Evolutionary conservation across 495 filamentous ascomycete genomes (phyloP).

Genomic region (Parachaetomium inaequale): DNA sequence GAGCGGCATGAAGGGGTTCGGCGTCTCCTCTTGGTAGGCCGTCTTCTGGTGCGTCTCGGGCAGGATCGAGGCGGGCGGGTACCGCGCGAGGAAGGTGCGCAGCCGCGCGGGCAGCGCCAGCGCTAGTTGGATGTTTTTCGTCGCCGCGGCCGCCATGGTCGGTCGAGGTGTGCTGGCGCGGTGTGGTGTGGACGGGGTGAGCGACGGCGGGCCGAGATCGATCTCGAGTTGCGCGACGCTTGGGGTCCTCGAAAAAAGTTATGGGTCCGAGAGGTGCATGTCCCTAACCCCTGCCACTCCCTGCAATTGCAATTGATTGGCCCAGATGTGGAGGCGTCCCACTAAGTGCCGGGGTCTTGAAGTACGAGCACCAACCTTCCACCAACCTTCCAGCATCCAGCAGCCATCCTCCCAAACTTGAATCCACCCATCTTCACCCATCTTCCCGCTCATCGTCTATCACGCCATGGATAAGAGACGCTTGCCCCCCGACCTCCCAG

Average conservation of each 20-base stretch:
- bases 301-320: too few relatives aligned
- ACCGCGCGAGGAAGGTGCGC: conserved; percentile 83
- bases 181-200: conserved; percentile 1
- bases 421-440: background rate
- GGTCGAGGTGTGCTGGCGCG: background rate
- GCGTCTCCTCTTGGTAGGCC: conserved; percentile 43
- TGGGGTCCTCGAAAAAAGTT: conserved; percentile 20
- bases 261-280: too few relatives aligned
- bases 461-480: conserved; percentile 24
- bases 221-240: background rate
- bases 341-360: background rate
- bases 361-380: background rate
- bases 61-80: conserved; percentile 63
- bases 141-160: conserved; percentile 31
- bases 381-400: background rate
- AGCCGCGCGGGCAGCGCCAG: conserved; percentile 67
- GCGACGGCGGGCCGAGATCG: background rate
- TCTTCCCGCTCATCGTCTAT: background rate
- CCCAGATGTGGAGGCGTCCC: too few relatives aligned
- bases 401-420: background rate
- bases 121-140: conserved; percentile 57
- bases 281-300: too few relatives aligned
- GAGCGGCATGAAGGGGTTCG: conserved; percentile 72
- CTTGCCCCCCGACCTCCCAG: conserved; percentile 46
- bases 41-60: conserved; percentile 43